Evolutionary conservation across 768 basidiomycete genomes (phyloP).

Genomic region (Mycena rebaudengoi): DNA sequence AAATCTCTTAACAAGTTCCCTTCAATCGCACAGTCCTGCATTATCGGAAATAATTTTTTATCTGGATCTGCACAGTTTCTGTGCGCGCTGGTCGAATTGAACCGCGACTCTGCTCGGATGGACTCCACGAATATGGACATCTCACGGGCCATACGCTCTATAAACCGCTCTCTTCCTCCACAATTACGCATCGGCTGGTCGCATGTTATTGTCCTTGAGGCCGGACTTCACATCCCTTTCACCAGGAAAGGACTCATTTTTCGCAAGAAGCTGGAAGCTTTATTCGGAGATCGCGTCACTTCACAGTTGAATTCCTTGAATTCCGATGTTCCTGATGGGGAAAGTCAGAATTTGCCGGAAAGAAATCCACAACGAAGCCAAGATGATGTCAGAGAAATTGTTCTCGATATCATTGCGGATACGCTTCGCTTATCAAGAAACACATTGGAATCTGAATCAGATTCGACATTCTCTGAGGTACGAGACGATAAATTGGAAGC

Average conservation of each 20-base stretch:
- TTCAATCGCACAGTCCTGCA: constrained; percentile 34
- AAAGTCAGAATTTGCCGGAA: background rate
- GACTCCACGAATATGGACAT: constrained; percentile 32
- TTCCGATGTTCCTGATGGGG: constrained; percentile 18
- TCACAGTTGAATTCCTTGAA: constrained; percentile 15
- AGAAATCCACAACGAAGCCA: constrained; percentile 5
- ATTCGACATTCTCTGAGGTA: constrained; percentile 45
- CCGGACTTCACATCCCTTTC: constrained; percentile 37
- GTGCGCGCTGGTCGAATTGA: constrained; percentile 44
- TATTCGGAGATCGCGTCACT: constrained; percentile 36
- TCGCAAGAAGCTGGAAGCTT: constrained; percentile 41
- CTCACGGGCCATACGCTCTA: constrained; percentile 34
- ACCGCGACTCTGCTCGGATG: constrained; percentile 16
- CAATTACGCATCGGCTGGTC: constrained; percentile 44
- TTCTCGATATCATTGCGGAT: constrained; percentile 34
- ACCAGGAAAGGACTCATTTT: constrained; percentile 43
- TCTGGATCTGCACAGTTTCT: constrained; percentile 37
- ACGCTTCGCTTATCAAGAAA: constrained; percentile 34
- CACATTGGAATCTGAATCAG: constrained; percentile 33
- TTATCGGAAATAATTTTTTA: constrained; percentile 47
- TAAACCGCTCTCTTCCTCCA: constrained; percentile 42
- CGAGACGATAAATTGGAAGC: background rate
- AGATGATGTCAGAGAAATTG: constrained; percentile 20
- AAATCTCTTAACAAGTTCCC: constrained; percentile 35
- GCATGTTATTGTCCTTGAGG: constrained; percentile 37